phyloP scores from a whole-genome alignment of 208 protist genomes.

The Phytomonas sp. region DNA sequence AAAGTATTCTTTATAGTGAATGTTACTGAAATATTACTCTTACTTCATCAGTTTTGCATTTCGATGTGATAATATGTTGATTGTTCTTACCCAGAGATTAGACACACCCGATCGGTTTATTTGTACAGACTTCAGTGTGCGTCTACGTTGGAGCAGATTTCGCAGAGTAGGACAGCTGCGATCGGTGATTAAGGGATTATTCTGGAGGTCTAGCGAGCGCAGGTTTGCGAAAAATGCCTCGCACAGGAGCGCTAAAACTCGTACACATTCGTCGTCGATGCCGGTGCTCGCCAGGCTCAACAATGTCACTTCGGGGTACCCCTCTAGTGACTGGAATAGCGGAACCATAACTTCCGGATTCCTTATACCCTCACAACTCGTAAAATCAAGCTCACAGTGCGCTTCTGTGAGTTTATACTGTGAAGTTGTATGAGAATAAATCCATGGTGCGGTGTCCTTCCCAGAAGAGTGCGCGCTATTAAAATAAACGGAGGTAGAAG shows the following conservation, averaged over 20 bases:
- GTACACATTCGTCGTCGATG: not conserved
- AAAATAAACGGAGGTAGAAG: not conserved
- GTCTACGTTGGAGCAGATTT: slow-evolving; percentile 6
- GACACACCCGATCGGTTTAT: not conserved
- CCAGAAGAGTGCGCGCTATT: not conserved
- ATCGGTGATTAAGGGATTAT: slow-evolving; percentile 20
- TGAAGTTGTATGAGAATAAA: not conserved
- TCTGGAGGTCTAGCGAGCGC: slow-evolving; percentile 20
- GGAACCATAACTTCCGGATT: not conserved
- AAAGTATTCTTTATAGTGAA: not conserved
- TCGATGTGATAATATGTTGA: not conserved
- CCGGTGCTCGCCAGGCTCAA: not conserved
- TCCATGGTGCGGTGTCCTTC: not conserved
- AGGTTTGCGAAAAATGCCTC: slow-evolving; percentile 30
- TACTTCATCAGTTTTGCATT: not conserved
- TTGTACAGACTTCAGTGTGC: not conserved
- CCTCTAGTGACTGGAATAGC: not conserved
- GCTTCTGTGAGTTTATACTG: not conserved
- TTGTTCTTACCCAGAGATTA: not conserved
- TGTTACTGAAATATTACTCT: not conserved
- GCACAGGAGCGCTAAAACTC: slow-evolving; percentile 26
- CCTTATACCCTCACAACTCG: not conserved
- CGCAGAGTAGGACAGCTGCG: slow-evolving; percentile 3
- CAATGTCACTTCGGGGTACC: not conserved
- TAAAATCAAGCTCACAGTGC: not conserved